Evolutionary conservation across 257 asterid species (phyloP), one percentile per base, ranked within the genome.

Genomic region (Mentha longifolia): DNA sequence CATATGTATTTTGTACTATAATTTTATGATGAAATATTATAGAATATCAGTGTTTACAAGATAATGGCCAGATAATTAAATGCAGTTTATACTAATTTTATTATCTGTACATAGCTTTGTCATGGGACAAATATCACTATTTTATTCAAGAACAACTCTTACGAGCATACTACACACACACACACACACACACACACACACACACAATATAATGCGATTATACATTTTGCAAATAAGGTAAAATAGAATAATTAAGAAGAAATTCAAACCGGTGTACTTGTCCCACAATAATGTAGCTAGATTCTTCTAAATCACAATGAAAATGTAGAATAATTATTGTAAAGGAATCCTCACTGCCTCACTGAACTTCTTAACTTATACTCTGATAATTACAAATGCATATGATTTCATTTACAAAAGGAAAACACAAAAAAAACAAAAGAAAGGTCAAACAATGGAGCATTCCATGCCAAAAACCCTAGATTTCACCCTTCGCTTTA

Each of bases 361-460:
- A 37, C 9, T 37, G 9, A 37, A 37, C 9, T 37, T 37, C 6
- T 37, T 1, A 37, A 37, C 4, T 8, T 4, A 5, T 37, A 5
- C 9, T 73, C 61, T 49, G 55, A 69, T 56, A 51, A 61, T 52
- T 73, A 65, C 20, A 30, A 37, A 22, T 41, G 16, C 19, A 47
- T 15, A 4, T 47, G 17, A 42, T 9, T 41, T 39, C 9, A 71
- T 64, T 7, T 45, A 46, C 14, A 50, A 67, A 67, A 3, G 31
- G 2, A 25, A 25, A 60, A 54, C n/a, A n/a, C n/a, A 43, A 33
- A 60, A 72, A 28, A 66, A 59, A 70, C 80, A 72, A 56, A 63
- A 70, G 47, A 66, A 69, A 42, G 7, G 59, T 39, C 67, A 72
- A 78, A 50, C 2, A 9, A 55, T 1, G 35, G 16, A 25, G 16